Evolutionary conservation across 2,329 filamentous ascomycete genomes (phyloP), one percentile per base, ranked within the genome.

Genomic region (Chalaropsis ovoidea): DNA sequence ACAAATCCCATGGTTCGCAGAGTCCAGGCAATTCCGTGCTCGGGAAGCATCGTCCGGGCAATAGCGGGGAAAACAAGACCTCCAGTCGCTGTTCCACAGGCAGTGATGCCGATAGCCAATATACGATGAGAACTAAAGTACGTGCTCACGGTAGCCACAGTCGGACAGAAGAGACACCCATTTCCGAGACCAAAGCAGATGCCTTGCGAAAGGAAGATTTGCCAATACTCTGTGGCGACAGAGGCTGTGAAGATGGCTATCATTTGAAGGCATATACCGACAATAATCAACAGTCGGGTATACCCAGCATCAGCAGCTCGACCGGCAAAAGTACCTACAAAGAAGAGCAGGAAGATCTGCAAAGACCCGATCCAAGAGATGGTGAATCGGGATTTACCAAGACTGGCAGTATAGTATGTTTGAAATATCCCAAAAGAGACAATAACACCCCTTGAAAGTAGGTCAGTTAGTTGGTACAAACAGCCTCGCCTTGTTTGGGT

Each of bases 111-210:
- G 63, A 88, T 80, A 10, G 82, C 85, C 1, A 88, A 73, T 0
- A 81, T 79, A 58, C 83, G 78, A 68, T 77, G 80, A 56, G 75
- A 78, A 65, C 75, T 76, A 71, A 88, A 89, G 70, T 89, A 89
- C 11, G 86, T 86, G 3, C 85, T 82, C 1, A 89, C 75, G 2
- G 87, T 80, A 1, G 86, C 82, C 41, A 89, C 78, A 52, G 80
- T 78, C 0, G 87, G 83, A 61, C 85, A 81, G 73, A 87, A 89
- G 4, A 88, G 73, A 68, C 79, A 83, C 5, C 86, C 86, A 65
- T 81, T 81, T 1, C 83, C 85, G 0, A 85, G 63, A 0, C 83
- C 83, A 68, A 80, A 74, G 64, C 78, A 79, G 10, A 83, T 67
- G 2, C 83, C 83, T 70, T 85, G 82, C 0, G 80, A 74, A 0